Evolutionary conservation across 108 stramenopile species (phyloP).

Genomic region (Heterococcus sp.): DNA sequence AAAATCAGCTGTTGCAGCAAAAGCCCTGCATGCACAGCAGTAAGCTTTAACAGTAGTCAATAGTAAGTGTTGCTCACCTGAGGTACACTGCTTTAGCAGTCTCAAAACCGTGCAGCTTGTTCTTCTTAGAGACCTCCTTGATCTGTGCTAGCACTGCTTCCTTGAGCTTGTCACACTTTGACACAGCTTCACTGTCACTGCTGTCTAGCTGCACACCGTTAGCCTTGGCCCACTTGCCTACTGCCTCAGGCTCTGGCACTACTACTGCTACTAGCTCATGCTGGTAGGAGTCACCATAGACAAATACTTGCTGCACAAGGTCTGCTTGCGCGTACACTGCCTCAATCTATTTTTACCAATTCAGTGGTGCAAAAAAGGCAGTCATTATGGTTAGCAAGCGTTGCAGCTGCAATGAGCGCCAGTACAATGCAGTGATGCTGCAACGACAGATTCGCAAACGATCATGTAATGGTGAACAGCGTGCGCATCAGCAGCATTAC

Average conservation of each 20-base stretch:
- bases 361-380: no score
- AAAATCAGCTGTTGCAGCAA: no score
- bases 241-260: neutral
- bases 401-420: no score
- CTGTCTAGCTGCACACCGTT: neutral
- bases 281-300: constrained; percentile 1
- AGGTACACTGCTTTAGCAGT: constrained; percentile 70
- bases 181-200: neutral
- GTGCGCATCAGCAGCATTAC: no score
- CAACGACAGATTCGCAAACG: no score
- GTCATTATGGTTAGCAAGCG: no score
- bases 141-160: neutral
- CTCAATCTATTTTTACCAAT: neutral
- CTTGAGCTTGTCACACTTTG: neutral
- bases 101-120: constrained; percentile 78
- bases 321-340: neutral
- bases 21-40: no score
- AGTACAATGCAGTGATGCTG: no score
- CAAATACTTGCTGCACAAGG: neutral
- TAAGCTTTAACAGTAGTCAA: no score
- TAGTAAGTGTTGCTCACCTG: no score
- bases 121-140: neutral
- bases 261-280: neutral
- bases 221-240: neutral
- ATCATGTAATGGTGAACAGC: no score